phyloP scores from a whole-genome alignment of 1,284 basidiomycete genomes.

The Trichosporon coremiiforme region DNA sequence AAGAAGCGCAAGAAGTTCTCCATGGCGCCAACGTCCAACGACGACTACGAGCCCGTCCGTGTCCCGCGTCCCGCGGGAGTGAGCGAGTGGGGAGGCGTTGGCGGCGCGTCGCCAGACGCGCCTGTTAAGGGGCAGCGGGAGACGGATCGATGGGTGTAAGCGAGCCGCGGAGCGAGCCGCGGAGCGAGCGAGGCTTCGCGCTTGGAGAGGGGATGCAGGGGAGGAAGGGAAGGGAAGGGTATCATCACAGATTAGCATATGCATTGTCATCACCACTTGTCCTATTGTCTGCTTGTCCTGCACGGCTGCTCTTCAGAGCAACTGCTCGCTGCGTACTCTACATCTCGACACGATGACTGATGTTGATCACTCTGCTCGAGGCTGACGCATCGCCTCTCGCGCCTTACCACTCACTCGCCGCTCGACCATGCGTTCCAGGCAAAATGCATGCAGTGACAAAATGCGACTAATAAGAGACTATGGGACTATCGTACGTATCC shows the following conservation, averaged over 20 bases:
- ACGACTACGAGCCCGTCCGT: constrained; percentile 88
- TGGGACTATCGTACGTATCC: constrained; percentile 7
- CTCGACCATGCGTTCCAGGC: background rate
- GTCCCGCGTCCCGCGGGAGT: constrained; percentile 78
- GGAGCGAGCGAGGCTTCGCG: too few species aligned
- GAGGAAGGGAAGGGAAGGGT: background rate
- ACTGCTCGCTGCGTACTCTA: too few species aligned
- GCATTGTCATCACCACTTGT: constrained; percentile 18
- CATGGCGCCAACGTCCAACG: constrained; percentile 48
- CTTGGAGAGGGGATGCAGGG: background rate
- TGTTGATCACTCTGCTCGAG: too few species aligned
- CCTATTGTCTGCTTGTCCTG: too few species aligned
- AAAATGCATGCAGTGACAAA: constrained; percentile 19
- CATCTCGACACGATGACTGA: too few species aligned
- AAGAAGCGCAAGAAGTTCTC: constrained; percentile 40
- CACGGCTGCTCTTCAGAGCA: too few species aligned
- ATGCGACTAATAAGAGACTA: constrained; percentile 10
- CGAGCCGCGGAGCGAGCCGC: too few species aligned
- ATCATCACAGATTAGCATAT: background rate
- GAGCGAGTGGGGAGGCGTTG: constrained; percentile 86
- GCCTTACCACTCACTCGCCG: too few species aligned
- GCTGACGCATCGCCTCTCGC: too few species aligned
- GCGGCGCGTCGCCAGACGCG: constrained; percentile 58
- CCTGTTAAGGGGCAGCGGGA: constrained; percentile 48
- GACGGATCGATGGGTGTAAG: constrained; percentile 52